Conservation (phyloP, 208 protist species). For the Crithidia expoeki region DNA sequence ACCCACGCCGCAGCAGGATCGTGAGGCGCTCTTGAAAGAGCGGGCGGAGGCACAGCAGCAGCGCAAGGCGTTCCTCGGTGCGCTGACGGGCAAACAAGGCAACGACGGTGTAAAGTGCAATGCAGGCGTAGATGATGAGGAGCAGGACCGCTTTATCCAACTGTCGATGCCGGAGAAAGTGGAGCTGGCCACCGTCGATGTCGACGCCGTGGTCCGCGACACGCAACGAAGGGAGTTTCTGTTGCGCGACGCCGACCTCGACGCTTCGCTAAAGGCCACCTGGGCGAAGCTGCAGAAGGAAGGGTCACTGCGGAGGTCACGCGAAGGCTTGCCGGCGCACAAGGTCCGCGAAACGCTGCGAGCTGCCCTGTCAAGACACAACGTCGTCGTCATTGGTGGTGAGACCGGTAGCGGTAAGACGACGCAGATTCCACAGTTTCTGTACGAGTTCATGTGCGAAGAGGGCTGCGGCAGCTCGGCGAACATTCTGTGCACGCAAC, state of each 20-base stretch:
- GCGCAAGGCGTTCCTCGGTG: constrained; percentile 72
- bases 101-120: constrained; percentile 2
- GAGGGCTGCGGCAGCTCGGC: constrained; percentile 80
- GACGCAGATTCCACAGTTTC: constrained; percentile 96
- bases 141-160: constrained; percentile 51
- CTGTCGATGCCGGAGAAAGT: constrained; percentile 70
- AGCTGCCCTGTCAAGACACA: constrained; percentile 62
- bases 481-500: constrained; percentile 95
- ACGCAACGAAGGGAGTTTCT: constrained; percentile 54
- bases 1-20: constrained; percentile 9
- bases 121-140: constrained; percentile 40
- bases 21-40: constrained; percentile 34
- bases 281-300: constrained; percentile 66
- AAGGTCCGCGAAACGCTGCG: constrained; percentile 73
- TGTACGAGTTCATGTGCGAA: constrained; percentile 94
- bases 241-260: constrained; percentile 36
- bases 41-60: constrained; percentile 46
- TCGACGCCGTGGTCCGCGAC: constrained; percentile 28
- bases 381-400: constrained; percentile 95
- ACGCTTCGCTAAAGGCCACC: constrained; percentile 44
- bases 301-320: constrained; percentile 52
- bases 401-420: constrained; percentile 99
- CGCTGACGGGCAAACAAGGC: constrained; percentile 47
- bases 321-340: constrained; percentile 73
- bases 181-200: constrained; percentile 69